phyloP scores from a whole-genome alignment of 768 basidiomycete genomes.

The Xerocomus spinulosus region DNA sequence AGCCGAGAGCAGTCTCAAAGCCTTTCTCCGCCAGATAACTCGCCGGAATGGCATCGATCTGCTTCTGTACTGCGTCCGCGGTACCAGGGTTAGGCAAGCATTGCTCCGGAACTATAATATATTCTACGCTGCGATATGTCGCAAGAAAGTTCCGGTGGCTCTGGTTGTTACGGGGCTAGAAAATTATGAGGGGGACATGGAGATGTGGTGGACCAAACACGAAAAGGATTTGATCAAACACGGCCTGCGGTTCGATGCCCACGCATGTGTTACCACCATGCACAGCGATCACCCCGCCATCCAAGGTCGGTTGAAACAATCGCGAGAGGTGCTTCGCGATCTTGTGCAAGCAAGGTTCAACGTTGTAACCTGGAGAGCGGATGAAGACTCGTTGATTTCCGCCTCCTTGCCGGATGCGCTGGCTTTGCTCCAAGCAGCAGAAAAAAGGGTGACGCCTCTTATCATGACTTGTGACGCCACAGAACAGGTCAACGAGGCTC shows the following conservation, averaged over 20 bases:
- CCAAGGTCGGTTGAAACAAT: conserved; percentile 16
- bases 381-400: conserved; percentile 15
- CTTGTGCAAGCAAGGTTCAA: conserved; percentile 14
- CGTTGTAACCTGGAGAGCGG: conserved; percentile 20
- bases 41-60: conserved; percentile 26
- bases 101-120: conserved; percentile 28
- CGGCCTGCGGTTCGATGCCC: conserved; percentile 35
- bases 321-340: conserved; percentile 16
- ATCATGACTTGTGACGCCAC: conserved; percentile 17
- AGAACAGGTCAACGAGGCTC: conserved; percentile 1
- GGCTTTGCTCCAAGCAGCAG: conserved; percentile 10
- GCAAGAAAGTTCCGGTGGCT: conserved; percentile 30
- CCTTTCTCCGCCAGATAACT: conserved; percentile 32
- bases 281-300: conserved; percentile 23
- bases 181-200: conserved; percentile 32
- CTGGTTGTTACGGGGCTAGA: conserved; percentile 36
- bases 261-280: conserved; percentile 40
- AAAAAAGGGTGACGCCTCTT: conserved; percentile 9
- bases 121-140: conserved; percentile 28
- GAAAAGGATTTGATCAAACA: conserved; percentile 27
- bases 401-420: conserved; percentile 20
- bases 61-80: conserved; percentile 34
- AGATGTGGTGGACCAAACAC: conserved; percentile 37
- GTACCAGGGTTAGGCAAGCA: conserved; percentile 26
- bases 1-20: conserved; percentile 25